Conservation (phyloP, 768 basidiomycete species). For the Trametes punicea region DNA sequence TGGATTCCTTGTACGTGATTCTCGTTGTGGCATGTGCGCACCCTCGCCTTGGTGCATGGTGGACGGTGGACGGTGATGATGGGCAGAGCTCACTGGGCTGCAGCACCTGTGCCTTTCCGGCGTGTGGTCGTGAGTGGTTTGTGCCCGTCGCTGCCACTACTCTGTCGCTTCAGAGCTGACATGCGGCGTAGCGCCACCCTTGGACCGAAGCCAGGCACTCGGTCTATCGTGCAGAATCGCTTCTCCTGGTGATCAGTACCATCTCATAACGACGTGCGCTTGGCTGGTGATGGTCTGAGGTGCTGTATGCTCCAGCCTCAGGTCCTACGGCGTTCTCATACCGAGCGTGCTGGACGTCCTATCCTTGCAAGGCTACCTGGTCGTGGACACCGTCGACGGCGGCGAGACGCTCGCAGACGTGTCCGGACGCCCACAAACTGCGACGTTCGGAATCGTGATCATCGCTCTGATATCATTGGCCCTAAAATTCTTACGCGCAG, state of each 20-base stretch:
- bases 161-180: neutral
- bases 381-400: conserved; percentile 47
- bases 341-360: conserved; percentile 41
- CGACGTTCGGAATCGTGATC: conserved; percentile 41
- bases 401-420: conserved; percentile 46
- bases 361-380: conserved; percentile 45
- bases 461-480: conserved; percentile 38
- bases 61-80: neutral
- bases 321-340: conserved; percentile 40
- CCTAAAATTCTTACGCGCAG: conserved; percentile 14
- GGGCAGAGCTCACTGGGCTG: conserved; percentile 8
- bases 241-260: conserved; percentile 45
- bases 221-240: conserved; percentile 54
- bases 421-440: conserved; percentile 23
- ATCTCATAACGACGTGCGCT: too few relatives aligned
- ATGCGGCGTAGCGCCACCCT: conserved; percentile 39
- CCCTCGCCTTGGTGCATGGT: neutral
- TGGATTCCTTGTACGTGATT: conserved; percentile 41
- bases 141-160: conserved; percentile 1
- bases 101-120: conserved; percentile 35
- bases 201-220: conserved; percentile 51
- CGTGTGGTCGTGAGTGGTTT: conserved; percentile 40
- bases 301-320: conserved; percentile 17
- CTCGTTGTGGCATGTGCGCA: conserved; percentile 40
- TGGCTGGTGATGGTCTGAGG: neutral